Evolutionary conservation across 164 flowering plant species (phyloP), one percentile per base, ranked within the genome.

Genomic region (Sextonia rubra): DNA sequence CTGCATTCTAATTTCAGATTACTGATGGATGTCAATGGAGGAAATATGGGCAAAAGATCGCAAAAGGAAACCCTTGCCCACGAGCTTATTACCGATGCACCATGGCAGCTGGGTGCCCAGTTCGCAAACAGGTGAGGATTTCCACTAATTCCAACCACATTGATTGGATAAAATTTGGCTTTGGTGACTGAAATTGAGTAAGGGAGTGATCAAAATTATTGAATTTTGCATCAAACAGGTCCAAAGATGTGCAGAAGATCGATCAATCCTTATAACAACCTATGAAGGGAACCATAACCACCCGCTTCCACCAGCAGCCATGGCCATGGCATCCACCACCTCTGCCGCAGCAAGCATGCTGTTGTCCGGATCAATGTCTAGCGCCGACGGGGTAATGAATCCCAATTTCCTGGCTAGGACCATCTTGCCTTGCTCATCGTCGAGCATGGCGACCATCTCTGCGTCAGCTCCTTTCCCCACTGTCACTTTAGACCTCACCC

Each of bases 21-120:
- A 80, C 86, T 0, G 98, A 93, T 85, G 98, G 98, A 73, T 93
- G 98, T 48, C 97, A 93, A 81, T 93, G 98, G 98, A 56, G 98
- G 61, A 93, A 93, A 61, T 93, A 93, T 66, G 98, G 98, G 49
- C 98, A 93, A 74, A 93, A 93, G 73, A 88, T 91, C 91, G 96
- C 97, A 0, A 93, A 91, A 68, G 98, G 98, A 68, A 93, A 91
- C 70, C 98, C 98, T 6, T 91, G 96, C 71, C 98, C 98, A 26
- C 87, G 97, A 78, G 97, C 98, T 65, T 93, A 93, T 68, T 93
- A 91, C 68, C 86, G 97, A 3, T 93, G 98, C 85, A 93, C 98
- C 72, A 93, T 93, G 98, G 96, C 96, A 7, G 85, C 84, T 25
- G 92, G 91, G 71, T 93, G 98, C 69, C 95, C 97, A 0, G 97